Conservation (phyloP, 202 grass and related monocot species). For the Dendrocalamus latiflorus region DNA sequence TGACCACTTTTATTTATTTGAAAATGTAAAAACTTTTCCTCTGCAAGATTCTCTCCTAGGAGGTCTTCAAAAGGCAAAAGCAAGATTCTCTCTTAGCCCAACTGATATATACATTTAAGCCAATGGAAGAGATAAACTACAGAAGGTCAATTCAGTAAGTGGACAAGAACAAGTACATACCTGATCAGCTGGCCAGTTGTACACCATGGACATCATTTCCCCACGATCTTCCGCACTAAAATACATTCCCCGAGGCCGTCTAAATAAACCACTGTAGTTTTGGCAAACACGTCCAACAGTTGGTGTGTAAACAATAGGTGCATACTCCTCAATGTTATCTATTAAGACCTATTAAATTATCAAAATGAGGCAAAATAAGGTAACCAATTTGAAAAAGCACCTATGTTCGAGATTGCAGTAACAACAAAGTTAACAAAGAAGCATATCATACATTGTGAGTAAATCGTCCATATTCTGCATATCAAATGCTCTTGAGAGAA, state of each 20-base stretch:
- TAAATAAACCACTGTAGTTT: conserved; percentile 96
- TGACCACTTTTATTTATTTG: neutral
- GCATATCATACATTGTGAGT: neutral
- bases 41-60: neutral
- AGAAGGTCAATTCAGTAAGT: conserved; percentile 14
- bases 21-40: neutral
- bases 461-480: neutral
- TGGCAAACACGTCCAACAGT: conserved; percentile 95
- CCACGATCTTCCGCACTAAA: conserved; percentile 88
- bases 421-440: neutral
- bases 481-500: neutral
- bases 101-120: conserved; percentile 14
- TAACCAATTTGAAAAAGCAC: conserved; percentile 9
- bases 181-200: conserved; percentile 99
- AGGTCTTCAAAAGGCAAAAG: conserved; percentile 27
- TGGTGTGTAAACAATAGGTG: conserved; percentile 92
- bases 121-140: conserved; percentile 4
- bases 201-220: conserved; percentile 99
- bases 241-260: conserved; percentile 92
- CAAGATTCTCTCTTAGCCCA: neutral
- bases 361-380: conserved; percentile 22
- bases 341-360: conserved; percentile 67
- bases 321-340: conserved; percentile 92
- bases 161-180: conserved; percentile 34
- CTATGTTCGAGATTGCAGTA: neutral